Evolutionary conservation across 495 filamentous ascomycete genomes (phyloP), one percentile per base, ranked within the genome.

Genomic region (Letharia columbiana): DNA sequence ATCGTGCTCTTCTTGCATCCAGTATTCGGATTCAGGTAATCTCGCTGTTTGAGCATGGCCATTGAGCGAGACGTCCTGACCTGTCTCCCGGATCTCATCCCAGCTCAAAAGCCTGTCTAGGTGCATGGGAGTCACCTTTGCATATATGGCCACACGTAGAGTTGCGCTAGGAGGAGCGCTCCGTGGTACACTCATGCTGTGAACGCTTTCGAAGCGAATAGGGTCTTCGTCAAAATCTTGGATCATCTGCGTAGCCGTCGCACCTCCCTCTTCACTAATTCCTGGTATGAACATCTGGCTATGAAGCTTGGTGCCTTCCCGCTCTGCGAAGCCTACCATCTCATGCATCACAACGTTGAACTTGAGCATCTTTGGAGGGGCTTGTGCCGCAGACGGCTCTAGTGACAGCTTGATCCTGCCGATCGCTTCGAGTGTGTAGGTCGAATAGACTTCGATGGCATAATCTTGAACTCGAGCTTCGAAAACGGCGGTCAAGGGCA

Each of bases 321-420:
- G 87, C 77, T 99, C 94, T 1, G 94, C 90, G 71, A 99, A 98
- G 8, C 94, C 94, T 54, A 93, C 77, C 86, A 99, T 87, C 71
- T 98, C 91, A 72, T 94, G 92, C 92, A 99, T 96, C 60, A 96
- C 92, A 35, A 98, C 91, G 70, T 98, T 99, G 78, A 98, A 99
- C 73, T 98, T 98, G 64, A 99, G 78, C 37, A 90, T 98, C 61
- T 90, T 91, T 12, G 90, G 89, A 39, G 93, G 94, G 35, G 93
- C 91, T 73, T 95, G 89, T 11, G 94, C 93, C 31, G 90, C 93
- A 2, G 93, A 97, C 44, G 94, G 94, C 71, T 98, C 94, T 13
- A 99, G 79, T 4, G 92, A 93, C 56, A 99, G 77, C 63, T 91
- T 88, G 69, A 98, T 86, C 41, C 96, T 90, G 59, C 94, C 94